A percentile compares a stretch with the other conserved stretches of the same genome.
Conservation (phyloP, 768 basidiomycete species). For the Amanita rubescens region DNA sequence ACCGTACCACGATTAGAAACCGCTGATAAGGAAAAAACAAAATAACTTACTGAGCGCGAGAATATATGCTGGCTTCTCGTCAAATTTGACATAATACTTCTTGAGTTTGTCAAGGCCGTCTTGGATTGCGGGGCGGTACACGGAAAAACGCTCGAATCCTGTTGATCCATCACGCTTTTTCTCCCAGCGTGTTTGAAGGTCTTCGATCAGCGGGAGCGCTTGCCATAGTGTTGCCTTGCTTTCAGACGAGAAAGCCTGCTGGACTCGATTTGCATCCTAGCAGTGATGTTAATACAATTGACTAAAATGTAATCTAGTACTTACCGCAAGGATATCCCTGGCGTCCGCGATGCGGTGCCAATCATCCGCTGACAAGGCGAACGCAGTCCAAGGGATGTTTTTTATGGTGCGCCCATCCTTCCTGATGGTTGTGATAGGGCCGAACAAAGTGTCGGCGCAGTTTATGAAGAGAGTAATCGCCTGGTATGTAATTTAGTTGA, state of each 20-base stretch:
- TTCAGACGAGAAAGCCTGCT: too few relatives aligned
- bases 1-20: neutral
- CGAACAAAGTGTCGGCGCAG: conserved; percentile 8
- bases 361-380: conserved; percentile 14
- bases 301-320: too few relatives aligned
- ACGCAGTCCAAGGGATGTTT: conserved; percentile 20
- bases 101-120: conserved; percentile 18
- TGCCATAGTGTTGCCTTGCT: conserved; percentile 15
- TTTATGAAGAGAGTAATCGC: neutral
- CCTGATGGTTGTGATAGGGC: conserved; percentile 21
- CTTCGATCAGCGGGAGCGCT: conserved; percentile 20
- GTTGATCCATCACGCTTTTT: conserved; percentile 8
- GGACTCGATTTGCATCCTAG: too few relatives aligned
- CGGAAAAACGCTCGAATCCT: neutral
- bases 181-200: conserved; percentile 21
- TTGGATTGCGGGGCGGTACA: conserved; percentile 15
- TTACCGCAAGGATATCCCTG: conserved; percentile 6
- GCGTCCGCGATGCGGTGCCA: conserved; percentile 15
- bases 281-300: too few relatives aligned
- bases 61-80: conserved; percentile 16
- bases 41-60: conserved; percentile 16
- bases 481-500: neutral
- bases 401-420: conserved; percentile 13
- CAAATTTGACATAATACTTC: conserved; percentile 17
- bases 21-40: neutral